Conservation (phyloP, 2,329 filamentous ascomycete genomes). For the Hypocrella siamensis region DNA sequence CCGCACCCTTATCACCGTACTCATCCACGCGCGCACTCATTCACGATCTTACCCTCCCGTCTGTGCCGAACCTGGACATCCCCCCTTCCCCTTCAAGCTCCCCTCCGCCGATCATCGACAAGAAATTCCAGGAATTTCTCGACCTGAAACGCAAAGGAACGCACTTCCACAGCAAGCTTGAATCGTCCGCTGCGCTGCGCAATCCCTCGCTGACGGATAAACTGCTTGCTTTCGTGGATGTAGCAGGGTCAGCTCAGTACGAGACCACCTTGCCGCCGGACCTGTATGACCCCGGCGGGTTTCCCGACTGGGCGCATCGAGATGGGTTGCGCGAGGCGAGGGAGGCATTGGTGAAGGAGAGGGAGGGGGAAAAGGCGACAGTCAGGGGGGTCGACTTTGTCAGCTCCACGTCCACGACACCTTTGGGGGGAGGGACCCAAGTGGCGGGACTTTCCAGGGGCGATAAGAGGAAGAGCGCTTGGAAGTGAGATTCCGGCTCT, state of each 20-base stretch:
- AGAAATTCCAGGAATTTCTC: constrained; percentile 61
- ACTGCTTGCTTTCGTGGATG: constrained; percentile 49
- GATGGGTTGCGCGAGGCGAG: constrained; percentile 33
- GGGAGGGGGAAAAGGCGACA: constrained; percentile 25
- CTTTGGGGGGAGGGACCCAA: constrained; percentile 8
- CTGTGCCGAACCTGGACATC: constrained; percentile 56
- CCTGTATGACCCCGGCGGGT: constrained; percentile 40
- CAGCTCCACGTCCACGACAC: constrained; percentile 9
- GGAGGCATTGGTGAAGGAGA: constrained; percentile 26
- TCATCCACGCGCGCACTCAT: constrained; percentile 46
- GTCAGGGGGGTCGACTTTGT: constrained; percentile 35
- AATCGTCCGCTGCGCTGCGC: constrained; percentile 47
- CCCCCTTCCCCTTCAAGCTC: constrained; percentile 56
- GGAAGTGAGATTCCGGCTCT: constrained; percentile 15
- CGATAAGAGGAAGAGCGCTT: constrained; percentile 19
- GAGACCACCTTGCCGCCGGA: constrained; percentile 40
- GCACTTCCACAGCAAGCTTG: constrained; percentile 65
- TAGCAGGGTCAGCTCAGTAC: constrained; percentile 42
- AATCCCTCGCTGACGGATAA: constrained; percentile 62
- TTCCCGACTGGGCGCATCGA: constrained; percentile 39
- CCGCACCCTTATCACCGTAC: constrained; percentile 46
- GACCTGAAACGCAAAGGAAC: constrained; percentile 59
- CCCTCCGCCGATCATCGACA: constrained; percentile 34
- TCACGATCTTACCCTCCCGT: constrained; percentile 59
- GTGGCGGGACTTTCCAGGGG: constrained; percentile 10